Base-by-base conservation (phyloP, 495 filamentous ascomycete species). In the Podospora pseudoanserina region DNA sequence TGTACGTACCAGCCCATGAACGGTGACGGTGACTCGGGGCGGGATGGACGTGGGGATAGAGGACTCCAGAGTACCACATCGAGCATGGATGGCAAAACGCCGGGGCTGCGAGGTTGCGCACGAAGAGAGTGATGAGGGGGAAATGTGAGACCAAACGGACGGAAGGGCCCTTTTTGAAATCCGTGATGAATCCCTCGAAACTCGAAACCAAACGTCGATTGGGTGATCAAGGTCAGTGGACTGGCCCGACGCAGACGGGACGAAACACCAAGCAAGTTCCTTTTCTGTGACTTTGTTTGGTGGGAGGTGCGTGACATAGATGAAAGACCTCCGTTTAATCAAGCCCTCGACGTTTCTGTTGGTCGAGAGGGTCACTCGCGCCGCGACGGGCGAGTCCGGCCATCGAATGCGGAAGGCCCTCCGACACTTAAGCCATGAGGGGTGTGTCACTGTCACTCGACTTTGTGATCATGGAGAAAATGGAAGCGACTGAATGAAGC, bases 391-490 rank as follows among this genome's bases (percentile, higher is more conserved):
- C 54, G 55, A 70, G 66, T 68, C 67, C 67, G 67, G 55, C 53
- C 64, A 65, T 75, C 72, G 66, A 76, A 76, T 75, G 49, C 68
- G 74, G 74, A 74, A 76, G 72, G 69, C 69, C 34, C 69, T 70
- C 66, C 69, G 69, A 68, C n/a, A 19, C 13, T 23, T 56, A 20
- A 57, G 54, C 28, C 59, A 30, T 27, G 60, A 68, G 55, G 60
- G 59, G 23, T 30, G 56, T 63, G 30, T 54, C 66, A 30, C 66
- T 63, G 30, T 32, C 66, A 30, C 66, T 28, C 59, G 16, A 28
- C 27, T 18, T 13, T 49, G 39, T 49, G 39, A 49, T 49, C 39
- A 49, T 49, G 30, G 30, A 49, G 39, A 49, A 16, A 11, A 19
- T 63, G 30, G 55, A 66, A 66, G 55, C 65, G 65, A 66, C 20